phyloP scores from a whole-genome alignment of 2,329 filamentous ascomycete species.

The Aureobasidium leucospermi region DNA sequence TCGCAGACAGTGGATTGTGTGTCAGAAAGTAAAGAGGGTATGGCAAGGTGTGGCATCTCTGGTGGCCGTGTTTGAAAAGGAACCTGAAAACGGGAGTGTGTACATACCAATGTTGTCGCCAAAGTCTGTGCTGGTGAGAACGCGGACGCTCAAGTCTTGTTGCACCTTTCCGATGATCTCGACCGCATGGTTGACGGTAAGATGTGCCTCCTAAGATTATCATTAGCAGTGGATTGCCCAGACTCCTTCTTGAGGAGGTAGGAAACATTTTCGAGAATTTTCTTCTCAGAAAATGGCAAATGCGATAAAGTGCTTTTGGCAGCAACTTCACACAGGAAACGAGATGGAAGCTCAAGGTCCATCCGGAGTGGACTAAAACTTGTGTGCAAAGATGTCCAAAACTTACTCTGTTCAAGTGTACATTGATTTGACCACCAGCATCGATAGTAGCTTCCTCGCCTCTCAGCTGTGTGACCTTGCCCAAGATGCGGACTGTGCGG shows the following conservation, averaged over 20 bases:
- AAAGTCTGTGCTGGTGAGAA: conserved; percentile 62
- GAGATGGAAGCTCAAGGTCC: too few relatives aligned
- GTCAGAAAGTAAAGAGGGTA: too few relatives aligned
- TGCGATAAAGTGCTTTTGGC: background rate
- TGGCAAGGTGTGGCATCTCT: too few relatives aligned
- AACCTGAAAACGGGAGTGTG: too few relatives aligned
- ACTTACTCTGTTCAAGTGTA: conserved; percentile 64
- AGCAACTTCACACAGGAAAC: too few relatives aligned
- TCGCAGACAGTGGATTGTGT: too few relatives aligned
- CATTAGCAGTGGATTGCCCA: too few relatives aligned
- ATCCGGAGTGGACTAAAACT: too few relatives aligned
- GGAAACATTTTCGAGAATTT: too few relatives aligned
- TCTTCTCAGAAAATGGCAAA: background rate
- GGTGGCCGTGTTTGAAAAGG: too few relatives aligned
- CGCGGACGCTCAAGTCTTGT: conserved; percentile 63
- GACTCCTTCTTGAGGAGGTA: too few relatives aligned
- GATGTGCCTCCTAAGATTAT: conserved; percentile 56
- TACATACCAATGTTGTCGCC: conserved; percentile 61
- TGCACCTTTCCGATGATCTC: conserved; percentile 78
- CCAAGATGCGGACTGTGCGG: conserved; percentile 73
- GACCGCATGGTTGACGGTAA: conserved; percentile 60
- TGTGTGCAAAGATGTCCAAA: conserved; percentile 14
- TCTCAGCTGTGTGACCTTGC: conserved; percentile 73
- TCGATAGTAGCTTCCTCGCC: conserved; percentile 77
- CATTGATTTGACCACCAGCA: conserved; percentile 66